Conservation (phyloP, 2,329 filamentous ascomycete species). For the Clonostachys byssicola region DNA sequence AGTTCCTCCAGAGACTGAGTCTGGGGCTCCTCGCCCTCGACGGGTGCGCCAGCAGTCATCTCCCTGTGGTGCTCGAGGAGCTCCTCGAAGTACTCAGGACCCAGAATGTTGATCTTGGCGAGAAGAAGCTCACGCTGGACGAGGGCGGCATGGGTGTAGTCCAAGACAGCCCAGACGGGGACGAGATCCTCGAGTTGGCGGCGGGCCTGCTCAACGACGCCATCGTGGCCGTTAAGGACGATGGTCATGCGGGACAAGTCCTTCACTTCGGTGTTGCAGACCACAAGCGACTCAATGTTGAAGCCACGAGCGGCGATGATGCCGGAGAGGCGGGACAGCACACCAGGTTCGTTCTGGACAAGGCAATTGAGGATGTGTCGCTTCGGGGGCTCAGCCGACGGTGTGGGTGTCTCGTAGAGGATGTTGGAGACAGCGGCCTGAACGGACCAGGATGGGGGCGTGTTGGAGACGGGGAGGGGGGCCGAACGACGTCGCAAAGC, state of each 20-base stretch:
- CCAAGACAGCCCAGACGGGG: conserved; percentile 95
- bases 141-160: conserved; percentile 88
- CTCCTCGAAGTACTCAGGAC: conserved; percentile 98
- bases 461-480: conserved; percentile 74
- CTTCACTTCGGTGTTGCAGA: conserved; percentile 96
- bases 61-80: conserved; percentile 92
- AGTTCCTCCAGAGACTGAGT: conserved; percentile 36
- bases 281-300: conserved; percentile 98
- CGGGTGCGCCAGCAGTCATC: conserved; percentile 51
- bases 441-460: conserved; percentile 78
- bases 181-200: conserved; percentile 95
- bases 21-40: conserved; percentile 27
- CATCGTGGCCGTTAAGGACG: conserved; percentile 91
- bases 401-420: conserved; percentile 93
- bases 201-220: conserved; percentile 94
- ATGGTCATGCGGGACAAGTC: conserved; percentile 99
- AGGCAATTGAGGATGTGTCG: conserved; percentile 97
- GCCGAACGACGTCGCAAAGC: conserved; percentile 87
- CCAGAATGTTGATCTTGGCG: conserved; percentile 94
- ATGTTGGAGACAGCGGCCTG: conserved; percentile 96
- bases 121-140: conserved; percentile 94
- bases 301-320: conserved; percentile 95
- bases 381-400: conserved; percentile 80
- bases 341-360: conserved; percentile 97
- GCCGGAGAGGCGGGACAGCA: conserved; percentile 91